These are phyloP conservation scores for Colletotrichum euphorbiae DNA, from an alignment of 2,329 filamentous ascomycete species.

Conservation along the genomic window DNA sequence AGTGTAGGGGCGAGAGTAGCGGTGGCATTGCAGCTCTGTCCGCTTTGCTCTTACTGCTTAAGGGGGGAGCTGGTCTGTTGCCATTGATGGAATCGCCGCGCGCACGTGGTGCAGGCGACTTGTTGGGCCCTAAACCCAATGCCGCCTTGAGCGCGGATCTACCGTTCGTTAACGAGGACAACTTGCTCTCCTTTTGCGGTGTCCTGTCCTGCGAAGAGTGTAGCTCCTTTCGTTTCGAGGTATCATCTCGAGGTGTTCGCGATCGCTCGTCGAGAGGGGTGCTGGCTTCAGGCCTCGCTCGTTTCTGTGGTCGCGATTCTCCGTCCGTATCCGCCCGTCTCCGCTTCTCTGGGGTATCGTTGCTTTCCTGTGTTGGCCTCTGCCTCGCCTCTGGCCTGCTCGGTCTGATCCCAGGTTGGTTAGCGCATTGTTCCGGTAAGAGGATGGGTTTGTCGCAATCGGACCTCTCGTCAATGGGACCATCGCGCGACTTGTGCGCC, in stretches of 20 bases:
- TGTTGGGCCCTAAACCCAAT: constrained; percentile 44
- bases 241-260: constrained; percentile 50
- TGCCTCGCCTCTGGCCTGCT: constrained; percentile 22
- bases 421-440: not conserved
- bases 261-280: constrained; percentile 49
- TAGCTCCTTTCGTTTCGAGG: constrained; percentile 46
- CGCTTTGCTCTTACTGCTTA: constrained; percentile 52
- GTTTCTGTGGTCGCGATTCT: constrained; percentile 58
- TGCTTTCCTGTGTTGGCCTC: constrained; percentile 24
- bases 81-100: constrained; percentile 58
- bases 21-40: constrained; percentile 61
- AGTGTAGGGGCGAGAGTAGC: constrained; percentile 63
- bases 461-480: constrained; percentile 48
- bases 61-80: constrained; percentile 48
- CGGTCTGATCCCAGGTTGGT: constrained; percentile 14
- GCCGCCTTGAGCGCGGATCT: constrained; percentile 49
- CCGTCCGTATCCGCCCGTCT: constrained; percentile 62
- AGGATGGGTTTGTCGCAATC: not conserved
- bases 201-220: constrained; percentile 46
- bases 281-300: constrained; percentile 54
- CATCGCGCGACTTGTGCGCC: constrained; percentile 47
- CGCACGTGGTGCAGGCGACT: constrained; percentile 53
- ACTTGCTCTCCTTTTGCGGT: constrained; percentile 46
- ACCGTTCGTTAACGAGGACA: constrained; percentile 51
- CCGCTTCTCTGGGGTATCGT: constrained; percentile 54